A percentile compares a stretch with the other conserved stretches of the same genome.
Conservation (phyloP, 2,329 filamentous ascomycete species). For the Stagonosporopsis rhizophila region DNA sequence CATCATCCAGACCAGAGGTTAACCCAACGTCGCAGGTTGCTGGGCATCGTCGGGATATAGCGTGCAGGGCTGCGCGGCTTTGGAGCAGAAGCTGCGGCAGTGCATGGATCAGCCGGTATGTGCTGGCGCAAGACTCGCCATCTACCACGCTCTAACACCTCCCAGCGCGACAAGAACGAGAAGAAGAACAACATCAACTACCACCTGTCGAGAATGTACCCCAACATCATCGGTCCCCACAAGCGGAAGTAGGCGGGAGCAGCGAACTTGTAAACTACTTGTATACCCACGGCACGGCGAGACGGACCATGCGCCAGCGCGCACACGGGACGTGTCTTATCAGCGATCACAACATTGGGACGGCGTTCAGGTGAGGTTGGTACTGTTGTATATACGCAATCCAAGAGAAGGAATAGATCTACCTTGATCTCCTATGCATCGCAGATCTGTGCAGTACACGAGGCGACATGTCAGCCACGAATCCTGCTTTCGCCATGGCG, state of each 20-base stretch:
- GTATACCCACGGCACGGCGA: slow-evolving; percentile 28
- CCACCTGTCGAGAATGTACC: slow-evolving; percentile 80
- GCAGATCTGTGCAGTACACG: slow-evolving; percentile 5
- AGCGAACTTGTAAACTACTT: slow-evolving; percentile 35
- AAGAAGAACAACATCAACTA: slow-evolving; percentile 89
- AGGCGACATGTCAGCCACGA: neutral
- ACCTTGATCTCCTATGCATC: slow-evolving; percentile 3
- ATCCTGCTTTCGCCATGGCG: slow-evolving; percentile 4
- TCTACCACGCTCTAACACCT: slow-evolving; percentile 14
- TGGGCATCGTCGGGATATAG: slow-evolving; percentile 82
- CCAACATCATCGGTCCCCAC: slow-evolving; percentile 74
- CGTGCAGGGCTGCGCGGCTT: slow-evolving; percentile 63
- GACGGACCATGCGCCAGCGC: slow-evolving; percentile 20
- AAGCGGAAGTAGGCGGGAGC: slow-evolving; percentile 62
- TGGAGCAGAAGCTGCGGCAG: slow-evolving; percentile 67
- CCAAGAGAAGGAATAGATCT: slow-evolving; percentile 13
- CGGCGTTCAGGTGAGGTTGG: slow-evolving; percentile 25
- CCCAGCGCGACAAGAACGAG: slow-evolving; percentile 61
- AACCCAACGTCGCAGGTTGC: slow-evolving; percentile 65
- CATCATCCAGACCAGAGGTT: slow-evolving; percentile 21
- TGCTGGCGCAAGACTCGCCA: slow-evolving; percentile 26
- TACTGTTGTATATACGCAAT: slow-evolving; percentile 25
- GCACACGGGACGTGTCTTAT: slow-evolving; percentile 30
- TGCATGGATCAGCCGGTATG: slow-evolving; percentile 83
- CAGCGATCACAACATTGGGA: slow-evolving; percentile 25